These are phyloP conservation scores for Madurella fahalii DNA, from an alignment of 2,329 filamentous ascomycete genomes.

Conservation along the genomic window DNA sequence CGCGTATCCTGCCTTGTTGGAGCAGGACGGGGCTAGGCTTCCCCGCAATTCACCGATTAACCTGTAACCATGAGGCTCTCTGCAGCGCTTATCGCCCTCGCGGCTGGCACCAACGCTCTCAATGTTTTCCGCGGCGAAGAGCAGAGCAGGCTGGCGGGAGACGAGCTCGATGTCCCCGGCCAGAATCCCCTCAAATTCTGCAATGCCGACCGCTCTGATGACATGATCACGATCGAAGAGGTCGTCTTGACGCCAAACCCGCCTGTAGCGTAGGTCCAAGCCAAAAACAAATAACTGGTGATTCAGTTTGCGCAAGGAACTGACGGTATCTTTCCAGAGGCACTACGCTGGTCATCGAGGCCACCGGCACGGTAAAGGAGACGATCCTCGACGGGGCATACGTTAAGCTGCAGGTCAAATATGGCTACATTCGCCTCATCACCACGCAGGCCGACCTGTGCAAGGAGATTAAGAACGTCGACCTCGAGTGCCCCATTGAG, in stretches of 20 bases:
- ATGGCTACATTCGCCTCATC: slow-evolving; percentile 86
- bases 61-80: slow-evolving; percentile 38
- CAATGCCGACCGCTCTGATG: slow-evolving; percentile 56
- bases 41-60: slow-evolving; percentile 13
- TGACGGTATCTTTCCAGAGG: slow-evolving; percentile 54
- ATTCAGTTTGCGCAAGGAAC: not conserved
- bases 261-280: slow-evolving; percentile 67
- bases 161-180: slow-evolving; percentile 67
- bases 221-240: slow-evolving; percentile 71
- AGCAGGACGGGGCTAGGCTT: not conserved
- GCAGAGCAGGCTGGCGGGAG: slow-evolving; percentile 45
- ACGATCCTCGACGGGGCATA: slow-evolving; percentile 73
- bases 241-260: slow-evolving; percentile 86
- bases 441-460: slow-evolving; percentile 79
- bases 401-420: slow-evolving; percentile 83
- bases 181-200: slow-evolving; percentile 84
- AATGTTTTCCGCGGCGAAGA: slow-evolving; percentile 45
- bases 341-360: slow-evolving; percentile 70
- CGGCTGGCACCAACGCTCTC: slow-evolving; percentile 44
- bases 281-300: slow-evolving; percentile 1
- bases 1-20: not conserved
- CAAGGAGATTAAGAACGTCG: slow-evolving; percentile 82
- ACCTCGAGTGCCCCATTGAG: slow-evolving; percentile 83
- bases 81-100: slow-evolving; percentile 41
- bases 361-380: slow-evolving; percentile 69